Evolutionary conservation across 169 alveolate genomes (phyloP).

Genomic region (Babesia ovis): DNA sequence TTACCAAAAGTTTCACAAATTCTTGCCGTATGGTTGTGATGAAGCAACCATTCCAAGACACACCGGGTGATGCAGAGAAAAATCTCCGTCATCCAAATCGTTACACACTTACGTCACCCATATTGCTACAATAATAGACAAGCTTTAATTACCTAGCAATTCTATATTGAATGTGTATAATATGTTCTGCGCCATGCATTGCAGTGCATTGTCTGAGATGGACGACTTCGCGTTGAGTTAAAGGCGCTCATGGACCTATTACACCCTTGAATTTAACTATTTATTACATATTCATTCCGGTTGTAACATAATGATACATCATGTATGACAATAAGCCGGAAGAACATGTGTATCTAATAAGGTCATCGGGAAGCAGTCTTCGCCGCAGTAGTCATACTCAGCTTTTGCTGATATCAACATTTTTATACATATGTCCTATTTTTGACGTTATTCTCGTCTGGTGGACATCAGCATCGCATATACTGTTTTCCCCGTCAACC

Average conservation of each 20-base stretch:
- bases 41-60: slow-evolving; percentile 1
- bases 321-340: slow-evolving; percentile 2
- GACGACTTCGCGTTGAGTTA: too few relatives aligned
- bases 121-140: too few relatives aligned
- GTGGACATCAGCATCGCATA: slow-evolving; percentile 3
- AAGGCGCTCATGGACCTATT: too few relatives aligned
- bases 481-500: not conserved
- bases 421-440: not conserved
- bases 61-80: not conserved
- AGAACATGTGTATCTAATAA: slow-evolving; percentile 10
- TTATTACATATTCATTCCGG: not conserved
- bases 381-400: not conserved
- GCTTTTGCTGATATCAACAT: not conserved
- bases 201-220: too few relatives aligned
- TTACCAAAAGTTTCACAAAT: slow-evolving; percentile 22
- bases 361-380: not conserved
- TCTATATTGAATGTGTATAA: too few relatives aligned
- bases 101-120: too few relatives aligned
- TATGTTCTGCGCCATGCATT: too few relatives aligned
- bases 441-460: not conserved
- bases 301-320: not conserved
- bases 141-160: too few relatives aligned
- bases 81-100: too few relatives aligned
- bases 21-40: slow-evolving; percentile 11
- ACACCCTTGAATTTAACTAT: too few relatives aligned